Evolutionary conservation across 116 monocot genomes (phyloP).

Genomic region (Papilionanthe hybrid): DNA sequence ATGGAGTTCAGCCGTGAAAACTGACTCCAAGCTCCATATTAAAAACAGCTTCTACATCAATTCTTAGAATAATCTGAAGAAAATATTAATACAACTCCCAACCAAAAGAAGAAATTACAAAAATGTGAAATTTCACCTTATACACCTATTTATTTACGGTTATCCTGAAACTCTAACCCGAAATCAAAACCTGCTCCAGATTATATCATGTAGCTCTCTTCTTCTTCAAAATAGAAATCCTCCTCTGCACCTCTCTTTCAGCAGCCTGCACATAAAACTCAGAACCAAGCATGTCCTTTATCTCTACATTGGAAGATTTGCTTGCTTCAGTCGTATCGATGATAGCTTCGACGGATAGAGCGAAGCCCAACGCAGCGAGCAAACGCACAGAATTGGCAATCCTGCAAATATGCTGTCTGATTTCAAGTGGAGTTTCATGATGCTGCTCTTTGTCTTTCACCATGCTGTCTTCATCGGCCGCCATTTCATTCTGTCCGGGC

Average conservation of each 20-base stretch:
- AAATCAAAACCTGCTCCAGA: too few relatives aligned
- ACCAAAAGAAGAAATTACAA: too few relatives aligned
- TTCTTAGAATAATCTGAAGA: too few relatives aligned
- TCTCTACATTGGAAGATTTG: slow-evolving; percentile 28
- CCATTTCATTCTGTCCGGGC: slow-evolving; percentile 23
- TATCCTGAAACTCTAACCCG: background rate
- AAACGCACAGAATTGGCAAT: slow-evolving; percentile 86
- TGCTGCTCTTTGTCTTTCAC: slow-evolving; percentile 18
- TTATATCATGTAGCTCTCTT: too few relatives aligned
- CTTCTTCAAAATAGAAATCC: slow-evolving; percentile 34
- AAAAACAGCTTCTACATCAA: too few relatives aligned
- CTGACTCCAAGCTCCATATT: too few relatives aligned
- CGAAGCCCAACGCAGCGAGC: slow-evolving; percentile 65
- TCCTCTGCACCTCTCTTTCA: slow-evolving; percentile 68
- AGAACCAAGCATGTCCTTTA: slow-evolving; percentile 75
- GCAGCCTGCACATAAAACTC: slow-evolving; percentile 90
- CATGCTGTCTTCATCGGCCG: slow-evolving; percentile 21
- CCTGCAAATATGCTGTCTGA: slow-evolving; percentile 64
- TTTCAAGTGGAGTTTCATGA: slow-evolving; percentile 38
- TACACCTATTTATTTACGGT: too few relatives aligned
- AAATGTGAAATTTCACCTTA: too few relatives aligned
- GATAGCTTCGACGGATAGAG: slow-evolving; percentile 59
- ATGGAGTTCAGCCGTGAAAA: too few relatives aligned
- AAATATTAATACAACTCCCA: too few relatives aligned
- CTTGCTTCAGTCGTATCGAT: slow-evolving; percentile 56